phyloP scores from a whole-genome alignment of 768 basidiomycete species.

The Lactarius evosmus region DNA sequence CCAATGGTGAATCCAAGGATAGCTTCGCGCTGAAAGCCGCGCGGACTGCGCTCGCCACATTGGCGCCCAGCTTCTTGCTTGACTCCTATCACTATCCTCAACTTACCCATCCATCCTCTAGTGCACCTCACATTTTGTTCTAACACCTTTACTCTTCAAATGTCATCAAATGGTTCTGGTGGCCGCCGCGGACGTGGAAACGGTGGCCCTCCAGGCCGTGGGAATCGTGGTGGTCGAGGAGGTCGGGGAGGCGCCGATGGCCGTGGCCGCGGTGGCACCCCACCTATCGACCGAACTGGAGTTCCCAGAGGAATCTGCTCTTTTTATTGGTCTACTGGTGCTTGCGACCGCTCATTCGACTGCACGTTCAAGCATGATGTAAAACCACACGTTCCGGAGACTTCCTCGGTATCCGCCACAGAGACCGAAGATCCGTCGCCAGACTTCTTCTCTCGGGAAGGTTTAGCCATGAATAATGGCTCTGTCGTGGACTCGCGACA shows the following conservation, averaged over 20 bases:
- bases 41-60: background rate
- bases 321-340: conserved; percentile 34
- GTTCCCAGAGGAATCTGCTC: conserved; percentile 32
- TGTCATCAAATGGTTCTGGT: conserved; percentile 10
- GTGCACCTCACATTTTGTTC: background rate
- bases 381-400: conserved; percentile 12
- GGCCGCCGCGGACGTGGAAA: conserved; percentile 9
- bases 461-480: conserved; percentile 27
- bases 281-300: conserved; percentile 8
- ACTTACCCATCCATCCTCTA: background rate
- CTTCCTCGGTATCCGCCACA: background rate
- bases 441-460: conserved; percentile 31
- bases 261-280: conserved; percentile 16
- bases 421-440: conserved; percentile 14
- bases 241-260: conserved; percentile 24
- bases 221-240: conserved; percentile 24
- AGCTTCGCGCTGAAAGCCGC: background rate
- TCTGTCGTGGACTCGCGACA: conserved; percentile 17
- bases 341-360: conserved; percentile 31
- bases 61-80: background rate
- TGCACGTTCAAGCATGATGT: conserved; percentile 33
- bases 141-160: background rate
- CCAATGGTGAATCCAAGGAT: background rate
- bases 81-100: background rate
- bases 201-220: background rate